A percentile compares a stretch with the other conserved stretches of the same genome.
Evolutionary conservation across 2,329 filamentous ascomycete genomes (phyloP).

Genomic region (Thyridium curvatum): DNA sequence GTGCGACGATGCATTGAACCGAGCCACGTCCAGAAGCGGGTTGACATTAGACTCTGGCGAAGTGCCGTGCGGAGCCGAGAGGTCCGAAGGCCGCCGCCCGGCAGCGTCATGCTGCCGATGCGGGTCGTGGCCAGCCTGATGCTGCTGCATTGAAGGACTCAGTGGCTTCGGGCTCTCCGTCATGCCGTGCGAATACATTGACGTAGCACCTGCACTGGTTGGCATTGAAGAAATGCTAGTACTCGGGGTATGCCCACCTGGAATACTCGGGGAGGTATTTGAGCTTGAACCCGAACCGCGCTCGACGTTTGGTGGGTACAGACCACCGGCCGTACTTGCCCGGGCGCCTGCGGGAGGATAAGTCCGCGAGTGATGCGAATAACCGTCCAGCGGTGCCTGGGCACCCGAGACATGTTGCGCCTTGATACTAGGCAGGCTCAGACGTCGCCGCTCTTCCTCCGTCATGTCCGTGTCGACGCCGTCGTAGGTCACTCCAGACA

Average conservation of each 20-base stretch:
- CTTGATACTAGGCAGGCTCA: conserved; percentile 71
- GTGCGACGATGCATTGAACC: conserved; percentile 2
- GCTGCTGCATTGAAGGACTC: conserved; percentile 54
- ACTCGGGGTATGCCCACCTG: conserved; percentile 37
- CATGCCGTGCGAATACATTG: conserved; percentile 66
- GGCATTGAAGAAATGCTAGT: conserved; percentile 44
- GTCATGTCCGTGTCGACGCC: conserved; percentile 52
- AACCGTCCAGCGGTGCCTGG: conserved; percentile 40
- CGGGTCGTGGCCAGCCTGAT: conserved; percentile 33
- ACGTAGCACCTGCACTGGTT: conserved; percentile 38
- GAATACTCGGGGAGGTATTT: conserved; percentile 45
- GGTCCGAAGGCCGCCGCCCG: conserved; percentile 48
- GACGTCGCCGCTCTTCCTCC: conserved; percentile 53
- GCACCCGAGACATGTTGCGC: conserved; percentile 58
- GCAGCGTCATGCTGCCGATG: conserved; percentile 49
- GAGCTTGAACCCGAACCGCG: conserved; percentile 46
- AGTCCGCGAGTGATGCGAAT: conserved; percentile 63
- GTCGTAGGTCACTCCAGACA: conserved; percentile 52
- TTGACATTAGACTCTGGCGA: conserved; percentile 15
- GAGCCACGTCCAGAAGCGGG: conserved; percentile 34
- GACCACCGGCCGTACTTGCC: conserved; percentile 41
- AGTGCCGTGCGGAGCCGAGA: conserved; percentile 30
- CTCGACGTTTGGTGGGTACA: conserved; percentile 57
- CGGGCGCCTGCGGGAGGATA: conserved; percentile 64
- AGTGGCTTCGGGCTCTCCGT: conserved; percentile 85